Conservation (phyloP, 1,284 basidiomycete species). For the Rhodotorula sp. region DNA sequence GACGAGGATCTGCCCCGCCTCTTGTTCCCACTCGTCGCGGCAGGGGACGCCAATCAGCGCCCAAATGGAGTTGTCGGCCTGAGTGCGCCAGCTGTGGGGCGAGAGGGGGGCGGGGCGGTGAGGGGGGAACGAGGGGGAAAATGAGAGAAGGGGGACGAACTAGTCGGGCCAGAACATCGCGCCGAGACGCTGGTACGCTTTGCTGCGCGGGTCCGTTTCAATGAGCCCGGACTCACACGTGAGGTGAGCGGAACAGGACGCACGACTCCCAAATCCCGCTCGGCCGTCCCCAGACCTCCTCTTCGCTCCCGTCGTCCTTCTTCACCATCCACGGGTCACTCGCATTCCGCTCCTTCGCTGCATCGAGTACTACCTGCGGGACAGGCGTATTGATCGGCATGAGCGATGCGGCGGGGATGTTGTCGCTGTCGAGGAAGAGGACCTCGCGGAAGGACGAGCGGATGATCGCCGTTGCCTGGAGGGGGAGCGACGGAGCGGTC, state of each 20-base stretch:
- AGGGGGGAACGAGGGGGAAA: not conserved
- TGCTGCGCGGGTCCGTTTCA: constrained; percentile 18
- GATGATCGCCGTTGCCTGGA: constrained; percentile 52
- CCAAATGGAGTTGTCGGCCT: constrained; percentile 48
- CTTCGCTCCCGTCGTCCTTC: constrained; percentile 15
- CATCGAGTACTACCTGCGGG: constrained; percentile 6
- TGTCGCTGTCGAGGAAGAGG: constrained; percentile 57
- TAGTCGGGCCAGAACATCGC: constrained; percentile 47
- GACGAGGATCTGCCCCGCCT: constrained; percentile 56
- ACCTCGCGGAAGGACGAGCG: constrained; percentile 56
- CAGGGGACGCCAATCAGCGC: constrained; percentile 35
- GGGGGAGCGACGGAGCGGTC: no score
- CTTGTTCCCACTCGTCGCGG: constrained; percentile 56
- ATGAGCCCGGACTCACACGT: not conserved
- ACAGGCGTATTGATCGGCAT: not conserved
- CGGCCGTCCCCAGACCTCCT: constrained; percentile 55
- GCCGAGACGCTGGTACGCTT: constrained; percentile 2
- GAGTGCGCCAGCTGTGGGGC: constrained; percentile 47
- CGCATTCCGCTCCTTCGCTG: constrained; percentile 11
- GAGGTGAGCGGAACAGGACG: not conserved
- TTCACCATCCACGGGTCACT: constrained; percentile 18
- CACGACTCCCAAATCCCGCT: constrained; percentile 45
- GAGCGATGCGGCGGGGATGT: constrained; percentile 48
- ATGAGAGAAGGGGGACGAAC: not conserved
- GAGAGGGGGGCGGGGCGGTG: not conserved